Conservation (phyloP, 208 protist species). For the Histomonas meleagridis region DNA sequence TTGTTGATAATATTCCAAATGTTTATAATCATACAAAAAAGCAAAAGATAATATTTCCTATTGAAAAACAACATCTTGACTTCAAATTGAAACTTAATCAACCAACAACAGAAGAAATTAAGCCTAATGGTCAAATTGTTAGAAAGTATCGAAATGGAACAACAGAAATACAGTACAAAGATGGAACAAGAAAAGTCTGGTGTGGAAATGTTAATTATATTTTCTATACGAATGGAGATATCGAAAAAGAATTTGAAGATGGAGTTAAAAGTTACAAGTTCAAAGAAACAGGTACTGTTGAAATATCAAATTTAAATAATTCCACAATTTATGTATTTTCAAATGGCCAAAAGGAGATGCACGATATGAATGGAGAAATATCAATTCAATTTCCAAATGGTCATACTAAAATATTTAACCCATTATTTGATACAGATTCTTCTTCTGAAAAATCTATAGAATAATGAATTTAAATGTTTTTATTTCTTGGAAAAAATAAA, state of each 20-base stretch:
- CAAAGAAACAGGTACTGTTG: background rate
- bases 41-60: too few species aligned
- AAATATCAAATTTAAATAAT: background rate
- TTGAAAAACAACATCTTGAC: too few species aligned
- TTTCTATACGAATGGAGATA: constrained; percentile 23
- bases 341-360: constrained; percentile 26
- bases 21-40: too few species aligned
- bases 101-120: background rate
- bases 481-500: too few species aligned
- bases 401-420: too few species aligned
- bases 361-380: background rate
- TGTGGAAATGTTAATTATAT: background rate
- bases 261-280: background rate
- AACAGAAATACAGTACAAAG: background rate
- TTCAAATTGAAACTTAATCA: too few species aligned
- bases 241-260: constrained; percentile 1
- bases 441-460: too few species aligned
- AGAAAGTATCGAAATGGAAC: background rate
- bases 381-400: background rate
- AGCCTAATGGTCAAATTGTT: background rate
- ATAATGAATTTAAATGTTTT: too few species aligned
- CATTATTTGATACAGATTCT: too few species aligned
- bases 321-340: background rate
- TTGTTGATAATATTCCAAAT: too few species aligned
- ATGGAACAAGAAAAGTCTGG: constrained; percentile 15